phyloP scores from a whole-genome alignment of 1,284 basidiomycete species.

The Ceratobasidium sp. region DNA sequence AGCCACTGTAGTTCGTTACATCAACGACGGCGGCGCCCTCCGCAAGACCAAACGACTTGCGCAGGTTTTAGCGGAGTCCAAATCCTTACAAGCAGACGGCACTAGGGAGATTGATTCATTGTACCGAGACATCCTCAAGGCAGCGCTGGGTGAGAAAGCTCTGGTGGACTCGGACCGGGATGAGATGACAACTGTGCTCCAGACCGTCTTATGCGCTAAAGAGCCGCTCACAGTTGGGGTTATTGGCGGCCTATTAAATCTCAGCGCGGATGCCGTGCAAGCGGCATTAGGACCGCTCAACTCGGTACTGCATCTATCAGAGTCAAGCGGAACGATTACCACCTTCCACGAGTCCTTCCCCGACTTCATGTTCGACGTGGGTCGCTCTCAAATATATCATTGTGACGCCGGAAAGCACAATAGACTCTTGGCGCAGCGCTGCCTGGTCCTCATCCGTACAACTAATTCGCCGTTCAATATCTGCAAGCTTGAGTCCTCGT shows the following conservation, averaged over 20 bases:
- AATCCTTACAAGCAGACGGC: neutral
- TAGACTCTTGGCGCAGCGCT: neutral
- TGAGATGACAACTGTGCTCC: conserved; percentile 6
- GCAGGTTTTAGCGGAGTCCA: neutral
- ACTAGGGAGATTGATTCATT: neutral
- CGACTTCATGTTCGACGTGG: conserved; percentile 4
- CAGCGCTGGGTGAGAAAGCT: neutral
- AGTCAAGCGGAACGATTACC: neutral
- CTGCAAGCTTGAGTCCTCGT: neutral
- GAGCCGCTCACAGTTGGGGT: conserved; percentile 5
- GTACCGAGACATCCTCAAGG: neutral
- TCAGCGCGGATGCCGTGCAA: neutral
- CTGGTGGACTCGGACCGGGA: neutral
- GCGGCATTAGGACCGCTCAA: neutral
- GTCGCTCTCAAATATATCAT: neutral
- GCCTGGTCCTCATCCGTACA: neutral
- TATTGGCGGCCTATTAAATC: neutral
- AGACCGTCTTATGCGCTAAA: conserved; percentile 4
- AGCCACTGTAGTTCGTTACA: conserved; percentile 16
- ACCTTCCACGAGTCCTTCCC: conserved; percentile 9
- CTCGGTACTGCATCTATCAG: conserved; percentile 5
- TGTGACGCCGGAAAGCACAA: neutral
- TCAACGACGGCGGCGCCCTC: neutral
- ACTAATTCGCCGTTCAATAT: neutral
- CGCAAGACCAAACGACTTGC: neutral